phyloP scores from a whole-genome alignment of 2,329 filamentous ascomycete genomes.

The Hypoxylon sp. region DNA sequence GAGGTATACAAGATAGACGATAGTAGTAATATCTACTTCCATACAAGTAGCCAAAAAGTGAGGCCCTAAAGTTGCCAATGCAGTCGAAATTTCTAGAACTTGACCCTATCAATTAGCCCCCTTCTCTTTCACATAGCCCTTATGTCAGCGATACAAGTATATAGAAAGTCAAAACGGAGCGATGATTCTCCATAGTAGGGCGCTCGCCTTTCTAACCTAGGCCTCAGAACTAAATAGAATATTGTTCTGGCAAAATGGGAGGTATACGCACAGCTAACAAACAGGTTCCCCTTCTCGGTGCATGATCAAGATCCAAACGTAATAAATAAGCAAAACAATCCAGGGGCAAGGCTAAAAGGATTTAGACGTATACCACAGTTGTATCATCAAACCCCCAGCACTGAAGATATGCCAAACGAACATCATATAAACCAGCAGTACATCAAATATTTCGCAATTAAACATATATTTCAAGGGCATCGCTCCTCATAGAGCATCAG shows the following conservation, averaged over 20 bases:
- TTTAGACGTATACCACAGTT: too few species aligned
- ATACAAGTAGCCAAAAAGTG: too few species aligned
- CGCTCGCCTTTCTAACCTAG: background rate
- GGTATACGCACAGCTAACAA: background rate
- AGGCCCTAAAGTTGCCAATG: too few species aligned
- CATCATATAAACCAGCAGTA: background rate
- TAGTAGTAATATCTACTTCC: too few species aligned
- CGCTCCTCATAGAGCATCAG: background rate
- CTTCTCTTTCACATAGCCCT: background rate
- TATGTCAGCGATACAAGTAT: background rate
- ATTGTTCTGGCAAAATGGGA: background rate
- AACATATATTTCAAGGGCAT: background rate
- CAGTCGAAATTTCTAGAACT: too few species aligned
- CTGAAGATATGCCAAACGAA: background rate
- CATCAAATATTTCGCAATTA: background rate
- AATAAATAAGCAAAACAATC: background rate
- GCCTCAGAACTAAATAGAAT: background rate
- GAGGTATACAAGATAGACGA: background rate
- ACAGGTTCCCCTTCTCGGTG: background rate
- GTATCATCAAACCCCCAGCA: background rate
- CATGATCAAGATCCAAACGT: too few species aligned
- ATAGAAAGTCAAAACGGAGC: background rate
- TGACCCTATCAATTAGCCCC: too few species aligned
- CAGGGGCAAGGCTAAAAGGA: too few species aligned
- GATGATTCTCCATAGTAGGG: background rate